These are phyloP conservation scores for Mentha longifolia DNA, from an alignment of 257 asterid species.

Conservation along the genomic window DNA sequence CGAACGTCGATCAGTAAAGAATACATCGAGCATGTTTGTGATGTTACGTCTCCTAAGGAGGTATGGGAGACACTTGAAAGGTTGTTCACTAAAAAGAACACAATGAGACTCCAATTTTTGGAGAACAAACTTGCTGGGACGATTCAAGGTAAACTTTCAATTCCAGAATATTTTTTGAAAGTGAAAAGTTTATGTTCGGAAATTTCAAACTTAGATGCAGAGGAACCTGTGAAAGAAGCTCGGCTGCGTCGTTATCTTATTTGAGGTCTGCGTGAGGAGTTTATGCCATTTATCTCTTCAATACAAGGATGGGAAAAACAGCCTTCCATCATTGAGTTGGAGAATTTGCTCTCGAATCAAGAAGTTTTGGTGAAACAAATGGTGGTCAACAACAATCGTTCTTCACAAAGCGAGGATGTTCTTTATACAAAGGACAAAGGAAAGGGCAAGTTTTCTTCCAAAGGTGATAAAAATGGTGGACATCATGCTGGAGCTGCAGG, in stretches of 20 bases:
- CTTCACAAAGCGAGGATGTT: neutral
- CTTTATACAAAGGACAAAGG: neutral
- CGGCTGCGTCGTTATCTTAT: neutral
- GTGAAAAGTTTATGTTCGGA: neutral
- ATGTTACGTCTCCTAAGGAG: constrained; percentile 16
- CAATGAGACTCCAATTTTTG: constrained; percentile 8
- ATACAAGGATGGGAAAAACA: neutral
- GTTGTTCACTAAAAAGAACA: constrained; percentile 20
- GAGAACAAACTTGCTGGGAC: neutral
- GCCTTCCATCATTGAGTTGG: neutral
- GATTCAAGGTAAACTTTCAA: neutral
- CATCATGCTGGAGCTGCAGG: neutral
- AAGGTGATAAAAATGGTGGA: too few relatives aligned
- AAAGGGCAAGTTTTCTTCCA: neutral
- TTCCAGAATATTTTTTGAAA: neutral
- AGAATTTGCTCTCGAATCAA: neutral
- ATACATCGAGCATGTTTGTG: constrained; percentile 25
- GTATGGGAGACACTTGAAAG: constrained; percentile 35
- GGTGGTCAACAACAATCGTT: neutral
- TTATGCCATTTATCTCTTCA: constrained; percentile 1
- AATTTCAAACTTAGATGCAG: neutral
- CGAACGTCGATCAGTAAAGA: constrained; percentile 26
- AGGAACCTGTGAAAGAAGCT: neutral
- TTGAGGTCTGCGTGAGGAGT: neutral
- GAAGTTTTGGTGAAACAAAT: constrained; percentile 9